Evolutionary conservation across 164 flowering plant species (phyloP).

Genomic region (Berberis vulgaris): DNA sequence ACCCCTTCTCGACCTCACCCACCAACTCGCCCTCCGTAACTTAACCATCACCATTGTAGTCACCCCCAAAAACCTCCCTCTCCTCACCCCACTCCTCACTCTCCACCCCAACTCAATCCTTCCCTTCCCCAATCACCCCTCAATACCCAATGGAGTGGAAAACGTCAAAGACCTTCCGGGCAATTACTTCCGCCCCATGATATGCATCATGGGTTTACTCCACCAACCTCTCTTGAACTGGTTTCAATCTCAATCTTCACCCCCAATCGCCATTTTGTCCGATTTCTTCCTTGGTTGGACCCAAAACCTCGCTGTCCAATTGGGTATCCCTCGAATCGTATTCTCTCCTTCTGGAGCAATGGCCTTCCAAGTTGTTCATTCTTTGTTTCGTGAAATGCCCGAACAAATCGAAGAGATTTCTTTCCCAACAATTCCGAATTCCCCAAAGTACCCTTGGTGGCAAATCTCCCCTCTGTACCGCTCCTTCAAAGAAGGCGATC

Average conservation of each 20-base stretch:
- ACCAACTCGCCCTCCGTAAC: slow-evolving; percentile 31
- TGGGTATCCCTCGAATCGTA: slow-evolving; percentile 20
- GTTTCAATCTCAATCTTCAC: slow-evolving; percentile 37
- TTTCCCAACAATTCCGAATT: slow-evolving; percentile 14
- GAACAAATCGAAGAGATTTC: background rate
- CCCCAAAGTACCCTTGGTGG: slow-evolving; percentile 11
- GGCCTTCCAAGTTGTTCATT: background rate
- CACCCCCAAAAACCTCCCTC: slow-evolving; percentile 59
- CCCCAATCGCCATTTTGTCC: slow-evolving; percentile 47
- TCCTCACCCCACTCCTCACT: slow-evolving; percentile 32
- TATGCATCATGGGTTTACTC: slow-evolving; percentile 26
- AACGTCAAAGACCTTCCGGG: slow-evolving; percentile 38
- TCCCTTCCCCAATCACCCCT: slow-evolving; percentile 49
- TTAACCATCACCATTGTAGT: slow-evolving; percentile 42
- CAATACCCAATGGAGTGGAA: slow-evolving; percentile 41
- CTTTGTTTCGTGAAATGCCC: slow-evolving; percentile 10
- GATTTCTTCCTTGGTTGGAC: slow-evolving; percentile 43
- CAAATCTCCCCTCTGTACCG: slow-evolving; percentile 14
- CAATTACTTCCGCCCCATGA: slow-evolving; percentile 18
- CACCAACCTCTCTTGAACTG: slow-evolving; percentile 29
- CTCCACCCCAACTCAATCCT: slow-evolving; percentile 34
- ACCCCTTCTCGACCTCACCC: slow-evolving; percentile 51
- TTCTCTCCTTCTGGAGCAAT: slow-evolving; percentile 24
- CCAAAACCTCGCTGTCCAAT: slow-evolving; percentile 13
- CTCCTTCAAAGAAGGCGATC: slow-evolving; percentile 6